Evolutionary conservation across 2,329 filamentous ascomycete species (phyloP).

Genomic region (Penicillium sp.): DNA sequence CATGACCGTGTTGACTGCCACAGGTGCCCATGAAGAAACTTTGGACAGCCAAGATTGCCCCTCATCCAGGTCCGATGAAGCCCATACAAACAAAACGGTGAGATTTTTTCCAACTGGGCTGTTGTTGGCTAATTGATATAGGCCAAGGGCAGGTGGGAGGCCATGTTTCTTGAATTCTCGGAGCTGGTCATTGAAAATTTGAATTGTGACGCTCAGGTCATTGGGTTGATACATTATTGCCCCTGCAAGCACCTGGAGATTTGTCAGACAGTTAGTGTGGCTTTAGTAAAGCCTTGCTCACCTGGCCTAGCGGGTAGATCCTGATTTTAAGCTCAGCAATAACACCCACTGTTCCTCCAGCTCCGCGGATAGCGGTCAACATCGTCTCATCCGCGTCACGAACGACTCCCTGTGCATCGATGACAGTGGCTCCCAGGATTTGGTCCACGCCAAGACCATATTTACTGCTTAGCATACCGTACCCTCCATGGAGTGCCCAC

Average conservation of each 20-base stretch:
- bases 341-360: conserved; percentile 42
- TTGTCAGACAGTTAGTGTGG: not conserved
- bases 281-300: conserved; percentile 10
- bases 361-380: conserved; percentile 42
- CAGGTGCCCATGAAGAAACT: conserved; percentile 27
- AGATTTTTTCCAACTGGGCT: conserved; percentile 32
- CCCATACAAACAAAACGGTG: conserved; percentile 33
- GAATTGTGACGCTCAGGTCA: conserved; percentile 27
- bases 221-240: conserved; percentile 34
- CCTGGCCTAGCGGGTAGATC: conserved; percentile 37
- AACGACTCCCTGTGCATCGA: conserved; percentile 39
- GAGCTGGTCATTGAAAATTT: conserved; percentile 26
- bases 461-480: conserved; percentile 31
- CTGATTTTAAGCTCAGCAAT: conserved; percentile 45
- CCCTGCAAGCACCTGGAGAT: conserved; percentile 27
- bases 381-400: conserved; percentile 40
- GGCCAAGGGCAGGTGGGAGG: conserved; percentile 16
- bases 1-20: conserved; percentile 29
- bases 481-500: conserved; percentile 42
- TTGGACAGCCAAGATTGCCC: conserved; percentile 30
- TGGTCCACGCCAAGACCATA: conserved; percentile 42
- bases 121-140: conserved; percentile 33
- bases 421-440: conserved; percentile 41
- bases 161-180: conserved; percentile 19
- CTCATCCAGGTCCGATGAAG: conserved; percentile 31